A percentile compares a stretch with the other conserved stretches of the same genome.
Conservation (phyloP, 345 rosid genomes). For the Populus deltoides region DNA sequence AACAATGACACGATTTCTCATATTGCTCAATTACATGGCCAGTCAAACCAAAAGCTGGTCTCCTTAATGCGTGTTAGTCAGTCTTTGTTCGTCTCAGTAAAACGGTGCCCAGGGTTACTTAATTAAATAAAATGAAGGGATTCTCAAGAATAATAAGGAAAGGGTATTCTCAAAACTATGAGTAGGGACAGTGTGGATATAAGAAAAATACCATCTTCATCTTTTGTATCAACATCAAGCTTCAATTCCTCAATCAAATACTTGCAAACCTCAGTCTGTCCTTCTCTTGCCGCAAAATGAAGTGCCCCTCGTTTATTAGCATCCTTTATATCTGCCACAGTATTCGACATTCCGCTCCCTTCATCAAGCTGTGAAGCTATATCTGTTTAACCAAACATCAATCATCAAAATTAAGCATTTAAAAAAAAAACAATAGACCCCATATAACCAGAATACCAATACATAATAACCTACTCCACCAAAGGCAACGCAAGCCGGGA, state of each 20-base stretch:
- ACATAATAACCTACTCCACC: background rate
- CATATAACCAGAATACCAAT: background rate
- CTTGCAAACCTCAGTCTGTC: constrained; percentile 71
- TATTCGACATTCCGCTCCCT: constrained; percentile 57
- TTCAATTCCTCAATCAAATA: constrained; percentile 78
- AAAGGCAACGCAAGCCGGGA: background rate
- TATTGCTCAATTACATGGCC: background rate
- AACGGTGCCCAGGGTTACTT: background rate
- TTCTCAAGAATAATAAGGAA: background rate
- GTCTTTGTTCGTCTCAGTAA: background rate
- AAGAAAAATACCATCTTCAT: constrained; percentile 66
- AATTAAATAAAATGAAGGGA: background rate
- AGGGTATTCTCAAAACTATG: background rate
- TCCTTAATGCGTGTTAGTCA: background rate
- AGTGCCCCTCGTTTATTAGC: constrained; percentile 89
- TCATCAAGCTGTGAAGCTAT: constrained; percentile 75
- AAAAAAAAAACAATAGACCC: background rate
- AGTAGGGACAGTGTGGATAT: background rate
- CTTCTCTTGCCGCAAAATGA: constrained; percentile 95
- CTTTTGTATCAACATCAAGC: constrained; percentile 61
- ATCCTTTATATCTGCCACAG: constrained; percentile 79
- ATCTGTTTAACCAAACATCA: constrained; percentile 37
- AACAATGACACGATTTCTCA: background rate
- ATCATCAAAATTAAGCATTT: background rate
- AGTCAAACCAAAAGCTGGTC: background rate